Evolutionary conservation across 352 stramenopile genomes (phyloP).

Genomic region (Phytophthora brassicae): DNA sequence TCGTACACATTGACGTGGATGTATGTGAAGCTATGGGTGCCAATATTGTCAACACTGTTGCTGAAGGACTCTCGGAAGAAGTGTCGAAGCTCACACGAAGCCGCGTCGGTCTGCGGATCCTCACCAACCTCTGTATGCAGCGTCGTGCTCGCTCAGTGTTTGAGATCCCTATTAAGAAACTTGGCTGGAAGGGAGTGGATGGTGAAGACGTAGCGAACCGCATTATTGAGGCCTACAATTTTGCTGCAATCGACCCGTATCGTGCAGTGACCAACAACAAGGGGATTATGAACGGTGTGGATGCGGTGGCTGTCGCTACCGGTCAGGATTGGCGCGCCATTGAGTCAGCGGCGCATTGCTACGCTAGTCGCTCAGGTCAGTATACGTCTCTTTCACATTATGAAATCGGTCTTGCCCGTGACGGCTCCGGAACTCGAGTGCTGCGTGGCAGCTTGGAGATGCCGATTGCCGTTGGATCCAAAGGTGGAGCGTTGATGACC

Average conservation of each 20-base stretch:
- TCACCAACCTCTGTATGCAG: constrained; percentile 90
- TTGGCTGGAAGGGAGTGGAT: constrained; percentile 82
- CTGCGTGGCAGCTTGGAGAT: constrained; percentile 76
- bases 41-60: constrained; percentile 89
- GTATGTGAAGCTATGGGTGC: constrained; percentile 89
- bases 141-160: constrained; percentile 67
- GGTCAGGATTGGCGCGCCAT: constrained; percentile 88
- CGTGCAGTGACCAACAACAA: constrained; percentile 90
- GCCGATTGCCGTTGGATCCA: constrained; percentile 79
- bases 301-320: constrained; percentile 77
- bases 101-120: constrained; percentile 77
- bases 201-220: constrained; percentile 70
- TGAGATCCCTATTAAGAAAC: constrained; percentile 70
- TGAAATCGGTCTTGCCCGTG: constrained; percentile 40
- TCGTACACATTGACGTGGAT: constrained; percentile 89
- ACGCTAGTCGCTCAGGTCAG: constrained; percentile 72
- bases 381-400: constrained; percentile 85
- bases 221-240: constrained; percentile 87
- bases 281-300: constrained; percentile 89
- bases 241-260: constrained; percentile 81
- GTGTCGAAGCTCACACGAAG: constrained; percentile 65
- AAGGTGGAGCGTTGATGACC: constrained; percentile 79
- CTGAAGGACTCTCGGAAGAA: constrained; percentile 77
- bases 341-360: constrained; percentile 82
- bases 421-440: constrained; percentile 42